Evolutionary conservation across 1,284 basidiomycete species (phyloP), one percentile per base, ranked within the genome.

Genomic region (Coriolopsis trogii): DNA sequence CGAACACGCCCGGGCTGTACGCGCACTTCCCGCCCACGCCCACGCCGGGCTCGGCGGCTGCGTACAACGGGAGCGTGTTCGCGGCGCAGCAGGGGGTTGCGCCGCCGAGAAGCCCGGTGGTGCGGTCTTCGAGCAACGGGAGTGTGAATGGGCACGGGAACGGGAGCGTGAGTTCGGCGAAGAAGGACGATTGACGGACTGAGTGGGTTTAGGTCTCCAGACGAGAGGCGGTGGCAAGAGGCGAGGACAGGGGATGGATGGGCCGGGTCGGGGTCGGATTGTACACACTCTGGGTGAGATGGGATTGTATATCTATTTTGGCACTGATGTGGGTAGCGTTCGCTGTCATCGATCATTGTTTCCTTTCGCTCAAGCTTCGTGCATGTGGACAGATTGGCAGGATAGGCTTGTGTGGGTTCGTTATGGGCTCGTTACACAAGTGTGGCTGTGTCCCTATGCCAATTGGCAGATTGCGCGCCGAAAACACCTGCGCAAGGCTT

Each of bases 131-230:
- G 41, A 60, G 58, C 28, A 58, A 54, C 21, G 63, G 61, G 47
- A 46, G 45, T 28, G 41, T 36, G 40, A 36, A 39, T 41, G 44
- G 40, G 38, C 28, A 43, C 25, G 52, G 31, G 46, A 38, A 23
- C 28, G 37, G 12, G 38, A 26, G 46, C 34, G 39, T 55, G 18
- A 46, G 45, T 38, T 43, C 61, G 58, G 46, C 52, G 34, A 77
- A 71, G 66, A 80, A 80, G 68, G 76, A 73, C 53, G 77, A 80
- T 65, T 79, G 61, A 69, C 15, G 31, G 4, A 2, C 4, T 18
- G 20, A 2, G 2, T 29, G 41, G 20, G 24, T 7, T 21, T 38
- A 9, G 38, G 38, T 6, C 18, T 7, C n/a, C 6, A 6, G 3
- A 10, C 15, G 40, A 30, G 3, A 20, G 21, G 23, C 16, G 23